Base-by-base conservation (phyloP, 2,329 filamentous ascomycete species). In the Monosporascus sp. region DNA sequence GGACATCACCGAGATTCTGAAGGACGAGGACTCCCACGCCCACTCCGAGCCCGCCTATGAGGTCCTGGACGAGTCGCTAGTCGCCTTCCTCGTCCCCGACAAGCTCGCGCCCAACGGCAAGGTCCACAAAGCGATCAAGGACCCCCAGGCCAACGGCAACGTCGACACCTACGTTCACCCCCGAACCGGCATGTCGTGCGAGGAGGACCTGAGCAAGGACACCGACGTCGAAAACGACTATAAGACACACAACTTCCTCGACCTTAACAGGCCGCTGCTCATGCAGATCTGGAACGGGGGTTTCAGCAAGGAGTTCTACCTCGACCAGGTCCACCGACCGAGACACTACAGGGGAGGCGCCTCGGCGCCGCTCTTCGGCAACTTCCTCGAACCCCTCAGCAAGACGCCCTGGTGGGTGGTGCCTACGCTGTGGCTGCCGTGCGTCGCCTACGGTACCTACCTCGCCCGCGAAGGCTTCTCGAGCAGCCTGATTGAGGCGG, bases 31-130 rank as follows among this genome's bases (percentile, higher is more conserved):
- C 44, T 97, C 92, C 37, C 94, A 99, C 68, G 74, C 78, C 44
- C 94, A 99, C 70, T 91, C 88, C 48, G 92, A 97, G 57, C 81
- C 91, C 2, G 94, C 94, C n/a, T 99, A 97, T 72, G 93, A 97
- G 64, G 88, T 97, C 16, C 79, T 99, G 26, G 89, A 96, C 46
- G 94, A 97, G 41, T 87, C 84, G 46, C 79, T 93, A 17, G 79
- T 97, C 55, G 94, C 91, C 17, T 96, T 95, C 65, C 75, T 97
- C 37, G 78, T 80, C 5, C 80, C 80, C 2, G 78, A 85, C 38
- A 79, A 83, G 57, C 69, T 80, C 5, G 70, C 58, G 35, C 57
- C 79, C 31, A 68, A 68, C 48, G 66, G 64, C 31, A 63, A 69
- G 24, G 65, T 58, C 22, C 60, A 68, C 52, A 61, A 61, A 40